Percentiles rank a stretch among this genome's conserved stretches.
These are phyloP conservation scores for Yarrowia sp. DNA, from an alignment of 805 yeast genomes.

Conservation along the genomic window DNA sequence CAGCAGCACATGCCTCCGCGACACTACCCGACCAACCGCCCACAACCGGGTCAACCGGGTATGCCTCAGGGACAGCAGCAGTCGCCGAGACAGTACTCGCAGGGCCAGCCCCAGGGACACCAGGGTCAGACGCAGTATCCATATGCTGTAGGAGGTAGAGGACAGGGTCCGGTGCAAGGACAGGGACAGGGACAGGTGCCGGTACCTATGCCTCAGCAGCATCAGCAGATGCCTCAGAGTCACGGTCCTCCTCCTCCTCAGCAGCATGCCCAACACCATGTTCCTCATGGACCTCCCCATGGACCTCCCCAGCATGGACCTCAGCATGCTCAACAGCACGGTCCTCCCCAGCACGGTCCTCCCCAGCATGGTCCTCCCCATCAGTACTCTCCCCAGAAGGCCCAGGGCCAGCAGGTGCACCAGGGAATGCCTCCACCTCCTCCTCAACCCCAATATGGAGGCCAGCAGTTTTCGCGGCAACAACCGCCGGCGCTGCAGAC, in stretches of 20 bases:
- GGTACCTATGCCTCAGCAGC: no score
- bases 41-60: constrained; percentile 10
- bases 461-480: constrained; percentile 9
- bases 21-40: constrained; percentile 21
- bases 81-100: not conserved
- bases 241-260: not conserved
- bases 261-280: constrained; percentile 16
- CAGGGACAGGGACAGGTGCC: not conserved
- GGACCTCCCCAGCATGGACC: not conserved
- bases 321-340: not conserved
- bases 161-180: no score
- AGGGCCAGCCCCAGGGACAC: constrained; percentile 17
- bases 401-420: not conserved
- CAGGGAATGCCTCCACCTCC: constrained; percentile 8
- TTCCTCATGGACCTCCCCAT: not conserved
- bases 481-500: constrained; percentile 24
- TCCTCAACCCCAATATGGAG: not conserved
- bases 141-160: not conserved
- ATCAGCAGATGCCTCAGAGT: constrained; percentile 4
- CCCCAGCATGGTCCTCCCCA: constrained; percentile 18
- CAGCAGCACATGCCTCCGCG: constrained; percentile 39
- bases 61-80: not conserved
- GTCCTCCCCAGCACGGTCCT: not conserved
- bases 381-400: constrained; percentile 13
- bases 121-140: constrained; percentile 24